Conservation (phyloP, 1,284 basidiomycete genomes). For the Ceraceosorus bombacis region DNA sequence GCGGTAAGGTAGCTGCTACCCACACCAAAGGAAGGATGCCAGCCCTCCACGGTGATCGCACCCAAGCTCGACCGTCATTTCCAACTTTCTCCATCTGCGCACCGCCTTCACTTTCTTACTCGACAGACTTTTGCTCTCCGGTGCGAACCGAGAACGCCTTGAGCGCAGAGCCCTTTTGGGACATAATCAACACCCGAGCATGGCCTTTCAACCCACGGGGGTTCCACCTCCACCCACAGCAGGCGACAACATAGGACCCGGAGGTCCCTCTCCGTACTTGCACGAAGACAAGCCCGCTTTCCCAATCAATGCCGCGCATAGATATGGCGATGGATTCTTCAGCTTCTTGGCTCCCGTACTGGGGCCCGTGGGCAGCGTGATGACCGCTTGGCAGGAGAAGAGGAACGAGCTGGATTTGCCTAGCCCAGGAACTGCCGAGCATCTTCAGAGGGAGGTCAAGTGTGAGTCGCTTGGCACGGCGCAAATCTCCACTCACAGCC, state of each 20-base stretch:
- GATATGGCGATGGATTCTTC: constrained; percentile 12
- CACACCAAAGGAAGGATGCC: no score
- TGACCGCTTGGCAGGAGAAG: constrained; percentile 25
- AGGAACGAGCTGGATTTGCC: constrained; percentile 36
- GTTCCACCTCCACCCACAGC: constrained; percentile 5
- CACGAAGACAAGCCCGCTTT: constrained; percentile 13
- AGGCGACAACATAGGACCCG: constrained; percentile 7
- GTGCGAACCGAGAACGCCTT: no score
- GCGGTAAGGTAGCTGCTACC: no score
- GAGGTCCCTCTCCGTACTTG: constrained; percentile 9
- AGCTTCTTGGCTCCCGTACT: constrained; percentile 28
- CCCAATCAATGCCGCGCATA: constrained; percentile 4
- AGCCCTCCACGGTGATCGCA: no score
- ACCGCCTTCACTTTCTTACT: no score
- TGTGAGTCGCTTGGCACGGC: constrained; percentile 52
- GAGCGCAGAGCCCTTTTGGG: no score
- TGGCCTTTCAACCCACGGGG: no score
- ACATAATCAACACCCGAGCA: no score
- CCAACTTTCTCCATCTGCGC: no score
- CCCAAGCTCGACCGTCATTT: no score
- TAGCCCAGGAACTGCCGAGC: constrained; percentile 44
- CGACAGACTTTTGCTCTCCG: no score
- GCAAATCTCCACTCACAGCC: neutral
- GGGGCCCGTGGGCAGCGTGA: constrained; percentile 24
- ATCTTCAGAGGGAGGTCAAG: constrained; percentile 45